A percentile compares a stretch with the other conserved stretches of the same genome.
phyloP scores from a whole-genome alignment of 345 rosid species.

The Litchi chinensis region DNA sequence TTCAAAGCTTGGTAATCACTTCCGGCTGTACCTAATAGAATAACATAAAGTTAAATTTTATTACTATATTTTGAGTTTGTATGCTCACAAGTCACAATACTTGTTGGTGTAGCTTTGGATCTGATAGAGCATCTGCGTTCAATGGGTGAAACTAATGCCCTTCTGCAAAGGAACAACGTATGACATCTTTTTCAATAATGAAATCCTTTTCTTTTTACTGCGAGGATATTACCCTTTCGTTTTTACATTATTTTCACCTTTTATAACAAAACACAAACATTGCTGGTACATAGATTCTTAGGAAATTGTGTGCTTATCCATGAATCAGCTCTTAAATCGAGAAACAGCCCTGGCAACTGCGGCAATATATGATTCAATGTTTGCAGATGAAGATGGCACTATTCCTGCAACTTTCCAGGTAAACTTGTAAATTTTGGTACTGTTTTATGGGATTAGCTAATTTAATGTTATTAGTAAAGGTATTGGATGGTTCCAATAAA shows the following conservation, averaged over 20 bases:
- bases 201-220: neutral
- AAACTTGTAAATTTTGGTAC: neutral
- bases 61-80: neutral
- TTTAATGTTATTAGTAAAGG: neutral
- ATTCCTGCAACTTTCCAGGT: conserved; percentile 98
- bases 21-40: neutral
- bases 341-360: conserved; percentile 96
- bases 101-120: conserved; percentile 63
- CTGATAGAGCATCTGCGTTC: conserved; percentile 93
- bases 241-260: conserved; percentile 1
- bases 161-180: conserved; percentile 76
- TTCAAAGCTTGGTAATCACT: neutral
- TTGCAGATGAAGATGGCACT: conserved; percentile 87
- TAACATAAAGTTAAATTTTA: neutral
- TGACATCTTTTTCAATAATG: conserved; percentile 23
- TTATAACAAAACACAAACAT: neutral
- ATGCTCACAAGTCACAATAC: neutral
- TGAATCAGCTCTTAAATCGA: conserved; percentile 64
- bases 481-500: neutral
- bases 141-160: conserved; percentile 98
- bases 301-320: conserved; percentile 1
- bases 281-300: neutral
- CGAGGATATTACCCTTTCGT: neutral
- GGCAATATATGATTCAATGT: conserved; percentile 95
- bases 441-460: neutral